Base-by-base conservation (phyloP, 768 basidiomycete genomes). In the Xanthoconium stramineum region DNA sequence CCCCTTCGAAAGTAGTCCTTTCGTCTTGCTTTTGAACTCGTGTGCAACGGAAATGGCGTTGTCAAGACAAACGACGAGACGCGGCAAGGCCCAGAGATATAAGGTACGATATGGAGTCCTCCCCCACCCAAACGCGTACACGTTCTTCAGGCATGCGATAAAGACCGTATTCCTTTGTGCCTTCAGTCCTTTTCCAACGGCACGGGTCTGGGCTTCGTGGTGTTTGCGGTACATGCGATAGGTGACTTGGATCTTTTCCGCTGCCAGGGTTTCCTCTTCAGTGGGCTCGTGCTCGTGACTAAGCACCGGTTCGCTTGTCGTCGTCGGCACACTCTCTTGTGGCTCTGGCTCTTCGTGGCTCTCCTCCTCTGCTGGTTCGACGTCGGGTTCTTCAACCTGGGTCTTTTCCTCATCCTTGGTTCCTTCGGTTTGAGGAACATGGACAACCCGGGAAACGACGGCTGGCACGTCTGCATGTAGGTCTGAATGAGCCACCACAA, bases 31-130 rank as follows among this genome's bases (percentile, higher is more conserved):
- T 65, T 79, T 79, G 48, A 64, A 57, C 17, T 62, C 47, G 38
- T 63, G 39, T 9, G 71, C 58, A 19, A 66, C 29, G 2, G 61
- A 36, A 12, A 72, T 63, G 20, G 67, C 61, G 17, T 64, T 51
- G 46, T 80, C 75, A 30, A 81, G 68, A 57, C 74, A 78, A 3
- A 76, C 57, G 3, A 79, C 63, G 30, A 80, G 59, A 49, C 72
- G 75, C 2, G 79, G 76, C 8, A 81, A 65, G 17, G 68, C 67
- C 47, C 69, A 68, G 6, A 69, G 63, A 60, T 75, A 79, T 14
- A 76, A 64, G 0, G 63, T 52, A 14, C 69, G 71, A 55, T 82
- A 80, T 17, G 52, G 56, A 6, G 57, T 60, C 28, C 51, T 52
- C 35, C 55, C 37, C 75, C 76, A 75, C 4, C 53, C 50, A 30